Evolutionary conservation across 2,329 filamentous ascomycete genomes (phyloP), one percentile per base, ranked within the genome.

Genomic region (Colletotrichum tropicicola): DNA sequence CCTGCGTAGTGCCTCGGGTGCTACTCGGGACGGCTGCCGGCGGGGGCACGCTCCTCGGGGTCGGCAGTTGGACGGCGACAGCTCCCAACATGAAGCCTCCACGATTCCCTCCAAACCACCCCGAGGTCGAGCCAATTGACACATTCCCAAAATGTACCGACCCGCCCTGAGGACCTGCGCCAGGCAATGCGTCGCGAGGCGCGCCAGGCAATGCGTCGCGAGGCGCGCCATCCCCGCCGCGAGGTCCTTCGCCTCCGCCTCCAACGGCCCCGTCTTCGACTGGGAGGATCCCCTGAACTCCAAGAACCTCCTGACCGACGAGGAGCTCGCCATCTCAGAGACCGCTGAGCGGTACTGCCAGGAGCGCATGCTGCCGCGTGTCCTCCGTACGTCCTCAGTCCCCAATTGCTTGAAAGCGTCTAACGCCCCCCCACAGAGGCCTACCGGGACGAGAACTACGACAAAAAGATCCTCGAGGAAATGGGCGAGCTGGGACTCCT

Each of bases 291-390:
- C 96, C 19, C 83, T 99, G 63, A 86, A 85, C 25, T 85, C 90
- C 35, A 89, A 89, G 72, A 91, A 89, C 73, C 80, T 97, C 45
- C 87, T 94, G 73, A 97, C 94, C 1, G 92, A 97, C 69, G 96
- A 99, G 65, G 96, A 99, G 78, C 76, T 93, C 69, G 93, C 94
- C 13, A 95, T 99, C 70, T 86, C 91, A 43, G 93, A 98, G 72
- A 97, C 93, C 6, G 95, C 95, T 32, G 92, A 97, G 78, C 87
- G 92, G 66, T 99, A 98, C 75, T 98, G 94, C 76, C 95, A 98
- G 78, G 94, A 98, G 76, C 88, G 88, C 65, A 84, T 99, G 81
- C 82, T 92, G 43, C 96, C 96, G 53, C 86, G 95, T 68, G 91
- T 99, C 53, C 84, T 98, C 65, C 91, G 94, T 97, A 84, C 70